Evolutionary conservation across 768 basidiomycete species (phyloP).

Genomic region (Suillus sp.): DNA sequence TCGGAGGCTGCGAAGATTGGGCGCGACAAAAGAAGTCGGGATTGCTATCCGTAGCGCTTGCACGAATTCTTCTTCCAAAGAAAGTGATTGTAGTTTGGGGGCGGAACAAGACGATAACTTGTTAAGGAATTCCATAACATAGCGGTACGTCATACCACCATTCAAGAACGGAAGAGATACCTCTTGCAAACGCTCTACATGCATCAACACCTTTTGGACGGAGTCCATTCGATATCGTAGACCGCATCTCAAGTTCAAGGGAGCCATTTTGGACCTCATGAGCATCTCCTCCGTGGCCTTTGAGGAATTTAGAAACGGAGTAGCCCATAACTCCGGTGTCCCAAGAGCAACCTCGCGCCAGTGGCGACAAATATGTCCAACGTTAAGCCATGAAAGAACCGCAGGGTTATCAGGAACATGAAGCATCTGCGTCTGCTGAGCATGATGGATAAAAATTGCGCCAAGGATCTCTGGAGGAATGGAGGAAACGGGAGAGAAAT

Average conservation of each 20-base stretch:
- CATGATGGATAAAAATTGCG: slow-evolving; percentile 9
- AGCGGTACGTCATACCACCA: slow-evolving; percentile 25
- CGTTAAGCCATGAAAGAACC: slow-evolving; percentile 11
- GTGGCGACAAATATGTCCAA: slow-evolving; percentile 22
- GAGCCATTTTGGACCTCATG: slow-evolving; percentile 45
- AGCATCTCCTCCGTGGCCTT: slow-evolving; percentile 47
- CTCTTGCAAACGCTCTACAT: slow-evolving; percentile 37
- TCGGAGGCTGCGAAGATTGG: slow-evolving; percentile 39
- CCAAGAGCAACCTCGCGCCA: slow-evolving; percentile 44
- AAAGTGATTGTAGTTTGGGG: slow-evolving; percentile 37
- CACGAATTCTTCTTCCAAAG: slow-evolving; percentile 21
- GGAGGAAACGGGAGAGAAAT: slow-evolving; percentile 10
- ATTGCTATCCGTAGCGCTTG: not conserved
- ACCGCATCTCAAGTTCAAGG: slow-evolving; percentile 25
- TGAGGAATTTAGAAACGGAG: slow-evolving; percentile 35
- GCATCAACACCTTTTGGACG: slow-evolving; percentile 34
- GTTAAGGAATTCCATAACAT: slow-evolving; percentile 31
- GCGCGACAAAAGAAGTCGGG: slow-evolving; percentile 23
- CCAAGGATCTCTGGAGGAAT: slow-evolving; percentile 16
- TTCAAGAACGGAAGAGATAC: slow-evolving; percentile 30
- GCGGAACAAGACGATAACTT: slow-evolving; percentile 24
- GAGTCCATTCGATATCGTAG: slow-evolving; percentile 32
- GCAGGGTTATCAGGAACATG: not conserved
- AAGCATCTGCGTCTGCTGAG: not conserved
- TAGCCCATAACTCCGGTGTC: slow-evolving; percentile 44